A percentile compares a stretch with the other conserved stretches of the same genome.
These are phyloP conservation scores for Neocallimastix lanati DNA, from an alignment of 192 early-diverging fungal genomes.

Conservation along the genomic window DNA sequence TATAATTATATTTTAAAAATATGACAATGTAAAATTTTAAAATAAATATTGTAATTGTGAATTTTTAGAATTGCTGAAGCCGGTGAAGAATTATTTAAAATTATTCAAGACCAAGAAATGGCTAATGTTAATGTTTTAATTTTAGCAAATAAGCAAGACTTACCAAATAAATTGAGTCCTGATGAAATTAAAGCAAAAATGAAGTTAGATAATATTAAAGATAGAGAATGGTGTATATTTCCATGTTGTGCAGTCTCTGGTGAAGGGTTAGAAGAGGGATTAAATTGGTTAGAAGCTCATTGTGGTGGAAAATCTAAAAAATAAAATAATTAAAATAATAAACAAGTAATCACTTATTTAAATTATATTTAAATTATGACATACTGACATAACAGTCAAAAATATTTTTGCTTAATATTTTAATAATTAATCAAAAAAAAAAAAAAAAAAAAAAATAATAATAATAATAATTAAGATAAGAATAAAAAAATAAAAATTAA, in stretches of 20 bases:
- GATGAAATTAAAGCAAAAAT: background rate
- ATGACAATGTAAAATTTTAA: too few species aligned
- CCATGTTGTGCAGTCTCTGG: constrained; percentile 68
- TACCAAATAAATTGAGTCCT: constrained; percentile 15
- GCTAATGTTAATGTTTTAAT: constrained; percentile 61
- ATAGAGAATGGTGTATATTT: constrained; percentile 19
- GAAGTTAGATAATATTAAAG: background rate
- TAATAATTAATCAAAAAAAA: too few species aligned
- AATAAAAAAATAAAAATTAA: too few species aligned
- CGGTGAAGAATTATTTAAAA: constrained; percentile 59
- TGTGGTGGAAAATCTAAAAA: background rate
- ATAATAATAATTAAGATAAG: too few species aligned
- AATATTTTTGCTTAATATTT: too few species aligned
- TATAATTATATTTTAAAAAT: too few species aligned
- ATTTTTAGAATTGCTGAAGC: constrained; percentile 64
- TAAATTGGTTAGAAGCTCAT: constrained; percentile 47
- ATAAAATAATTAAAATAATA: background rate
- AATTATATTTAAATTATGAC: too few species aligned
- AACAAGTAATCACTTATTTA: background rate
- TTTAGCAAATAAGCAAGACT: constrained; percentile 70
- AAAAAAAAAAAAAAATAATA: too few species aligned
- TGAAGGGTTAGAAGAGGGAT: constrained; percentile 65
- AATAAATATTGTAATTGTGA: too few species aligned
- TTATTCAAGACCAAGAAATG: constrained; percentile 70
- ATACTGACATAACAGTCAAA: too few species aligned